Base-by-base conservation (phyloP, 2,329 filamentous ascomycete genomes). In the Helotiales sp. region DNA sequence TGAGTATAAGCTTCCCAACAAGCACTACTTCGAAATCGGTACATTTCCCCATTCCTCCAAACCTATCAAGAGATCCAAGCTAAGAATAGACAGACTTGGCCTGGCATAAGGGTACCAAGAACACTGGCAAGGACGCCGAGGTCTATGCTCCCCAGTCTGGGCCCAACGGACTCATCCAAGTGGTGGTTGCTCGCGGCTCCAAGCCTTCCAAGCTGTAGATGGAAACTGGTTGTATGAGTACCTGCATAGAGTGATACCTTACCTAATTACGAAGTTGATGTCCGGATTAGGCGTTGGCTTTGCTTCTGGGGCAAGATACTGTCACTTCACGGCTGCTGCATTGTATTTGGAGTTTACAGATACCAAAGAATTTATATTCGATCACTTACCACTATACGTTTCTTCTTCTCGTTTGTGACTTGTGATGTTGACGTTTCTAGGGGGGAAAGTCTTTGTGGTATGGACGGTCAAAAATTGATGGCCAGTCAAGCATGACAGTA, bases 1-100 rank as follows among this genome's bases (percentile, higher is more conserved):
- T 49, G 87, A 91, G 74, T 98, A 97, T 78, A 85, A 90, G 8
- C 85, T 99, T 76, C 96, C 96, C 11, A 99, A 99, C 85, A 98
- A 97, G 84, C 96, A 99, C 82, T 98, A 97, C 83, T 98, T 98
- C 77, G 95, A 98, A 81, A 90, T 98, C 79, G 91, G 89, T 93
- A 82, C 82, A 90, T 84, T 65, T 26, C 63, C 40, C 37, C 3
- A 20, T n/a, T 28, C 49, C 49, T 37, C 10, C 43, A 52, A 69
- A 73, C 65, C 30, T n/a, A 30, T 40, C 7, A 15, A 28, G 40
- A 28, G 22, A 45, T n/a, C 28, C 20, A 26, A 54, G 43, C 63
- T 64, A 57, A 74, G 49, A 43, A 45, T 13, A 75, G 58, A 3
- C 76, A 95, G 95, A 98, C 78, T 82, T 99, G 77, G 95, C 91